phyloP scores from a whole-genome alignment of 2,329 filamentous ascomycete genomes.

The Monosporascus sp. region DNA sequence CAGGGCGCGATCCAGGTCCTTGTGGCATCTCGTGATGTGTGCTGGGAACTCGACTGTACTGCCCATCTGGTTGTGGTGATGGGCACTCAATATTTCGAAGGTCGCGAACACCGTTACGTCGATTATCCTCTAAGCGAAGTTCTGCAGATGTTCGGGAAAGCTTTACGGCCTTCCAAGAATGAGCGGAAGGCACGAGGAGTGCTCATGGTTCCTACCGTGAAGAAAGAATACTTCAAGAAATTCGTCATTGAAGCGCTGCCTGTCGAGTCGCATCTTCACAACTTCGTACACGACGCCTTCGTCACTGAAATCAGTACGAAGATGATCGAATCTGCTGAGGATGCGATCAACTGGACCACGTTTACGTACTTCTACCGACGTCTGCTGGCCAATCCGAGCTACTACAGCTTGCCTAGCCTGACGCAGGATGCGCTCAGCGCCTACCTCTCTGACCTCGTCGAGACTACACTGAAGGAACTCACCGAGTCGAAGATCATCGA shows the following conservation, averaged over 20 bases:
- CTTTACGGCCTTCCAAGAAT: constrained; percentile 71
- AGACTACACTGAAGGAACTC: constrained; percentile 85
- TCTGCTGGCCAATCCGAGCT: constrained; percentile 90
- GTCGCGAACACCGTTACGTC: constrained; percentile 91
- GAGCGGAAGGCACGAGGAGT: constrained; percentile 74
- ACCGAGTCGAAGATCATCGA: constrained; percentile 93
- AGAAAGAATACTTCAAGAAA: constrained; percentile 98
- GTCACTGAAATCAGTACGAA: constrained; percentile 96
- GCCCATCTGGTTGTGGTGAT: constrained; percentile 93
- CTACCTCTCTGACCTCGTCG: constrained; percentile 90
- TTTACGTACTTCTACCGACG: constrained; percentile 98
- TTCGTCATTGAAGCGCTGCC: constrained; percentile 94
- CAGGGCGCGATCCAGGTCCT: constrained; percentile 87
- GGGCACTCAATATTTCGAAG: constrained; percentile 97
- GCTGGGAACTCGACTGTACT: constrained; percentile 86
- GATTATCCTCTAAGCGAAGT: constrained; percentile 94
- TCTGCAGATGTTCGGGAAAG: constrained; percentile 96
- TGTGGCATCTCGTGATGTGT: constrained; percentile 73
- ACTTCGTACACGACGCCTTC: constrained; percentile 90
- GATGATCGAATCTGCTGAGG: constrained; percentile 90
- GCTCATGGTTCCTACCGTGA: constrained; percentile 92
- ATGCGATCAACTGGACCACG: constrained; percentile 96
- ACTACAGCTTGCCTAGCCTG: constrained; percentile 83
- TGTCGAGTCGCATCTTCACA: constrained; percentile 88
- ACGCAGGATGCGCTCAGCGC: constrained; percentile 91